Percentiles rank a stretch among this genome's conserved stretches.
Evolutionary conservation across 2,329 filamentous ascomycete species (phyloP).

Genomic region (Aureobasidium melanogenum): DNA sequence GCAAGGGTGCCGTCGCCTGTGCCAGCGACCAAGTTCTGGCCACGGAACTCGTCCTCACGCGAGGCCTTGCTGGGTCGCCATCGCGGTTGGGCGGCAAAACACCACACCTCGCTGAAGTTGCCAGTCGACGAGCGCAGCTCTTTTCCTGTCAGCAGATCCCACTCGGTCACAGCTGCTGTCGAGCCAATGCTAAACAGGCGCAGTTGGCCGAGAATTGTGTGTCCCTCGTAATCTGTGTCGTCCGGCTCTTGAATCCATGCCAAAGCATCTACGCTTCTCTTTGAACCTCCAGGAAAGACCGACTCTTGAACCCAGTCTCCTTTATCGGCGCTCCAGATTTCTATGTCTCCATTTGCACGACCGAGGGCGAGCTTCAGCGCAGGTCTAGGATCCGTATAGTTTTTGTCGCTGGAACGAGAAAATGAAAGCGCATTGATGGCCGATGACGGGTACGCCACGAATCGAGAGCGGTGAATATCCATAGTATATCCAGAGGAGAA

Average conservation of each 20-base stretch:
- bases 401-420: slow-evolving; percentile 57
- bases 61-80: slow-evolving; percentile 27
- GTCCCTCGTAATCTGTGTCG: slow-evolving; percentile 55
- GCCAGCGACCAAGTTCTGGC: slow-evolving; percentile 66
- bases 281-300: slow-evolving; percentile 72
- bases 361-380: slow-evolving; percentile 77
- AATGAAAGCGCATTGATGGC: slow-evolving; percentile 94
- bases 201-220: slow-evolving; percentile 58
- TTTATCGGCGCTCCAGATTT: slow-evolving; percentile 87
- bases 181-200: slow-evolving; percentile 95
- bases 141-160: slow-evolving; percentile 74
- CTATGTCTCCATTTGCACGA: slow-evolving; percentile 88
- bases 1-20: slow-evolving; percentile 88
- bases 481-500: slow-evolving; percentile 40
- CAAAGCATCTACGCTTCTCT: slow-evolving; percentile 80
- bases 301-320: slow-evolving; percentile 86
- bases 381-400: slow-evolving; percentile 36
- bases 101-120: slow-evolving; percentile 96
- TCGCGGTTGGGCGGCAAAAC: slow-evolving; percentile 75
- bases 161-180: slow-evolving; percentile 86
- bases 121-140: slow-evolving; percentile 78
- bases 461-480: slow-evolving; percentile 96
- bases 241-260: slow-evolving; percentile 85
- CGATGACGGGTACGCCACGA: slow-evolving; percentile 83
- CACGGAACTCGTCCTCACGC: slow-evolving; percentile 19